A percentile compares a stretch with the other conserved stretches of the same genome.
Conservation (phyloP, 768 basidiomycete species). For the Rhodotorula taiwanensis region DNA sequence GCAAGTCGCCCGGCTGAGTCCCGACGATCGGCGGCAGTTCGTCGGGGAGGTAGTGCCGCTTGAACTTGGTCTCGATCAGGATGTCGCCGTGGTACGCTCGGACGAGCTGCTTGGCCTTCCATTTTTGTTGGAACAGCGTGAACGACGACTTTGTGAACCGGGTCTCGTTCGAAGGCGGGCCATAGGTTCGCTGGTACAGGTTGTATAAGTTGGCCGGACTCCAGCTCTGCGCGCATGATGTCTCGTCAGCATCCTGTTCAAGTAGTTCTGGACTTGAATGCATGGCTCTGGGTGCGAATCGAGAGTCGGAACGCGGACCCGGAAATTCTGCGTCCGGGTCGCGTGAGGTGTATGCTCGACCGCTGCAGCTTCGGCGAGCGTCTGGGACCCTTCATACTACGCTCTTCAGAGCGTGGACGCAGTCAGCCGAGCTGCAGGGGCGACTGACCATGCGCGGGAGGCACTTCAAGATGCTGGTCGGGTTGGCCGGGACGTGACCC, state of each 20-base stretch:
- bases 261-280: too few species aligned
- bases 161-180: constrained; percentile 51
- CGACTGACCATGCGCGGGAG: constrained; percentile 67
- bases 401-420: neutral
- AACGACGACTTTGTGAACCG: constrained; percentile 54
- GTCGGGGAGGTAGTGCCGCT: constrained; percentile 85
- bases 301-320: too few species aligned
- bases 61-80: constrained; percentile 86
- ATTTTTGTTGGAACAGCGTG: constrained; percentile 84
- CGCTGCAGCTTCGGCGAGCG: too few species aligned
- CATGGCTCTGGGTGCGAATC: too few species aligned
- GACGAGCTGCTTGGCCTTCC: constrained; percentile 74
- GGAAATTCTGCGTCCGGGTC: too few species aligned
- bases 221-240: constrained; percentile 80
- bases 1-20: constrained; percentile 50
- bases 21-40: constrained; percentile 57
- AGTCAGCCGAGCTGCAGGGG: too few species aligned
- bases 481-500: constrained; percentile 23
- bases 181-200: constrained; percentile 68
- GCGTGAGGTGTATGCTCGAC: too few species aligned
- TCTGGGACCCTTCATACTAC: too few species aligned
- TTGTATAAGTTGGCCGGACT: constrained; percentile 79
- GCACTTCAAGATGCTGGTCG: constrained; percentile 23
- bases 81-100: constrained; percentile 94
- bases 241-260: too few species aligned